A percentile compares a stretch with the other conserved stretches of the same genome.
phyloP scores from a whole-genome alignment of 306 rosid genomes.

The Quercus alba region DNA sequence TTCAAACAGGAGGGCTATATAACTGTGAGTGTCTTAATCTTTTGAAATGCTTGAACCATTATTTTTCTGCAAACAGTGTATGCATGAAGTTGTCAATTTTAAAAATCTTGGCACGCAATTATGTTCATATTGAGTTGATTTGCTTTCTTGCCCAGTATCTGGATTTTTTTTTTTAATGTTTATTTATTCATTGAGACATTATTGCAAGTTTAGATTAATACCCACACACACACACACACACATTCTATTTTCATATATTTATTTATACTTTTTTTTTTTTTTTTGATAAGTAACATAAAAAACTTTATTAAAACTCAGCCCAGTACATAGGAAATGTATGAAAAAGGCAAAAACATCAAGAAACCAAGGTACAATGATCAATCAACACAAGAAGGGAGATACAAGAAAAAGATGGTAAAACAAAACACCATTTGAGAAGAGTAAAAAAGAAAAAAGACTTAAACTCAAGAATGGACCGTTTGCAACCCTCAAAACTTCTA shows the following conservation, averaged over 20 bases:
- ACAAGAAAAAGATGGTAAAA: no score
- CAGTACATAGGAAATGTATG: no score
- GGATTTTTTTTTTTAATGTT: not conserved
- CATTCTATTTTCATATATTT: not conserved
- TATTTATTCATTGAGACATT: not conserved
- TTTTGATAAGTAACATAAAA: no score
- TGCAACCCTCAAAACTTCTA: no score
- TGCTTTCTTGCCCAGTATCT: not conserved
- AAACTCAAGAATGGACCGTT: no score
- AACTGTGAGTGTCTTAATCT: constrained; percentile 58
- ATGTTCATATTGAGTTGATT: not conserved
- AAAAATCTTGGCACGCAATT: not conserved
- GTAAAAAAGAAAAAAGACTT: no score
- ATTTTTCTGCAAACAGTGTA: constrained; percentile 13
- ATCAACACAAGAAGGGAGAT: no score
- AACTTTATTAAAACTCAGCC: no score
- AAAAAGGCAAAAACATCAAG: no score
- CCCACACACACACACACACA: not conserved
- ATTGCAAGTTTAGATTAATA: not conserved
- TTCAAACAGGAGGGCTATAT: constrained; percentile 81
- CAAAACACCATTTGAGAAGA: no score
- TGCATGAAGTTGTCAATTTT: not conserved
- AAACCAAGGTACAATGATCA: no score
- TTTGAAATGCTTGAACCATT: constrained; percentile 19
- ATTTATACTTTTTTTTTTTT: not conserved